Conservation (phyloP, 768 basidiomycete genomes). For the Kwoniella shandongensis region DNA sequence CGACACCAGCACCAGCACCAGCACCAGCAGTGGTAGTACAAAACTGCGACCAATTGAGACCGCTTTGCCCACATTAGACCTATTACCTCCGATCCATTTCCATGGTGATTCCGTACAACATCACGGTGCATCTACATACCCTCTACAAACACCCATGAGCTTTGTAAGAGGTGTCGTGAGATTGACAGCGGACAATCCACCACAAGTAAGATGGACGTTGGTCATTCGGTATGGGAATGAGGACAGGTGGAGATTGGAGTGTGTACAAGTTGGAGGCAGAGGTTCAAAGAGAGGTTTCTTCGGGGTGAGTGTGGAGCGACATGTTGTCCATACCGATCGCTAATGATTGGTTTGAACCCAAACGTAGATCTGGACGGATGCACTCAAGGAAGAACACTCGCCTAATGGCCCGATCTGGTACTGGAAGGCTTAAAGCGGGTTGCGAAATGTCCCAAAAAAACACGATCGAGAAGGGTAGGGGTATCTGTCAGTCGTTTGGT, state of each 20-base stretch:
- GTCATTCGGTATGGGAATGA: slow-evolving; percentile 48
- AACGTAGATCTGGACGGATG: slow-evolving; percentile 49
- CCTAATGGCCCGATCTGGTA: slow-evolving; percentile 50
- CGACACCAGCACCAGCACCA: no score
- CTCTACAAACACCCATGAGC: slow-evolving; percentile 17
- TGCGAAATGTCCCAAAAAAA: neutral
- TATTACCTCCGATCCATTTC: slow-evolving; percentile 44
- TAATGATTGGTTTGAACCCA: no score
- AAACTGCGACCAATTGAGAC: slow-evolving; percentile 26
- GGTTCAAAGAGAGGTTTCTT: slow-evolving; percentile 46
- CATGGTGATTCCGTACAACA: slow-evolving; percentile 31
- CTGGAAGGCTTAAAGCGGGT: slow-evolving; percentile 22
- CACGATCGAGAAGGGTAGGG: neutral
- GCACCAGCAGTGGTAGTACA: no score
- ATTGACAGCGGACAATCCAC: slow-evolving; percentile 47
- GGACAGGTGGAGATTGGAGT: slow-evolving; percentile 49
- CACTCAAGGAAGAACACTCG: slow-evolving; percentile 36
- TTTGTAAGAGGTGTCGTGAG: slow-evolving; percentile 39
- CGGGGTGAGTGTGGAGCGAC: slow-evolving; percentile 34
- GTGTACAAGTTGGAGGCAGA: slow-evolving; percentile 49
- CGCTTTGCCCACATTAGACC: slow-evolving; percentile 28
- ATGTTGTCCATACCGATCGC: no score
- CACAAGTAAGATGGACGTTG: slow-evolving; percentile 51
- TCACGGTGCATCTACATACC: slow-evolving; percentile 13
- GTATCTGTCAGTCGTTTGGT: neutral